Conservation (phyloP, 2,329 filamentous ascomycete genomes). For the Aspergillus quadrilineatus region DNA sequence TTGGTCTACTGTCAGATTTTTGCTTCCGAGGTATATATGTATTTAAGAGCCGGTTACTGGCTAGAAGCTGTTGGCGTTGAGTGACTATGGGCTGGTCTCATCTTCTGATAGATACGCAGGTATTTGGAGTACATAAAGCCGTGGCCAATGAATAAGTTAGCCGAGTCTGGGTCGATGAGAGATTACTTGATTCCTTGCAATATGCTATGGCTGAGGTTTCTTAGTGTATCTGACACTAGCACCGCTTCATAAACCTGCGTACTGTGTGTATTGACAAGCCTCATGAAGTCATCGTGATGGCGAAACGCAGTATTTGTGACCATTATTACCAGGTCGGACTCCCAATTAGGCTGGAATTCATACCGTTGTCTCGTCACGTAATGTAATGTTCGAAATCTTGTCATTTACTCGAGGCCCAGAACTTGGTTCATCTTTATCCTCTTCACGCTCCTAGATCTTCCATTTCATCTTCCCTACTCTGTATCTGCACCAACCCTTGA, state of each 20-base stretch:
- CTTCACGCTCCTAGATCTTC: neutral
- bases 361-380: neutral
- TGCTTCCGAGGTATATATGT: slow-evolving; percentile 4
- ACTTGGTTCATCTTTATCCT: slow-evolving; percentile 2
- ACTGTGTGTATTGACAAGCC: neutral
- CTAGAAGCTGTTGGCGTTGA: slow-evolving; percentile 1
- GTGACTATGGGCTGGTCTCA: neutral
- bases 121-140: neutral
- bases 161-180: neutral
- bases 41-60: neutral
- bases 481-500: neutral
- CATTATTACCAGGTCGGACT: neutral
- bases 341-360: neutral
- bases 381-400: neutral
- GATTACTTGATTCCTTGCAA: neutral
- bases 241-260: slow-evolving; percentile 1
- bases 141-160: neutral
- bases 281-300: slow-evolving; percentile 25
- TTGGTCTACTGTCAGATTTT: neutral
- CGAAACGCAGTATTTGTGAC: slow-evolving; percentile 1
- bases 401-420: neutral
- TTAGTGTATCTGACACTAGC: neutral
- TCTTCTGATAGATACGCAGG: slow-evolving; percentile 4
- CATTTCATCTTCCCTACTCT: slow-evolving; percentile 6
- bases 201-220: neutral